Conservation (phyloP, 2,329 filamentous ascomycete genomes). For the Emmonsiellopsis sp. region DNA sequence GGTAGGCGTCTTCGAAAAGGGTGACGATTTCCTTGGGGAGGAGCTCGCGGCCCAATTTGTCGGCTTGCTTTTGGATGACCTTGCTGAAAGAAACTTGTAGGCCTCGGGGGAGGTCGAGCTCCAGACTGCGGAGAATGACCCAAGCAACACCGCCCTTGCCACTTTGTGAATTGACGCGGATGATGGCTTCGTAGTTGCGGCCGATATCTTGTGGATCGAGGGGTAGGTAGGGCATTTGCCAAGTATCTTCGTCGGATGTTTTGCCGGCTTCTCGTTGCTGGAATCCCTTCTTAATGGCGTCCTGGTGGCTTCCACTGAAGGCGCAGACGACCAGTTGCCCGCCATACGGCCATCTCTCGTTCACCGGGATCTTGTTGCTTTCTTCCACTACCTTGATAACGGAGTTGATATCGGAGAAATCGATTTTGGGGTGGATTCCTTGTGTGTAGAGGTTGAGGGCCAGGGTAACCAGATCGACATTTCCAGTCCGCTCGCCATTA, state of each 20-base stretch:
- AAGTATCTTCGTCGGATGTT: constrained; percentile 55
- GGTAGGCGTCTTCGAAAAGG: constrained; percentile 85
- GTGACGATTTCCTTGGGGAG: constrained; percentile 72
- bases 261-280: constrained; percentile 56
- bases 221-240: constrained; percentile 86
- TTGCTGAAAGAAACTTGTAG: constrained; percentile 86
- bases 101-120: constrained; percentile 85
- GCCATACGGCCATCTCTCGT: constrained; percentile 81
- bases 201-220: constrained; percentile 90
- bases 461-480: constrained; percentile 88
- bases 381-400: constrained; percentile 86
- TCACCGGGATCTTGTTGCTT: constrained; percentile 90
- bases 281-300: constrained; percentile 86
- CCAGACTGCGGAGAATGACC: constrained; percentile 81
- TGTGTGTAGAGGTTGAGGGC: constrained; percentile 93
- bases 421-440: constrained; percentile 72
- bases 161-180: constrained; percentile 92
- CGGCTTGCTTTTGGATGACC: constrained; percentile 74
- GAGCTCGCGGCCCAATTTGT: constrained; percentile 74
- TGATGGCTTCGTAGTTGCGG: constrained; percentile 94
- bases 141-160: constrained; percentile 92
- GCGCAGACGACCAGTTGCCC: constrained; percentile 87
- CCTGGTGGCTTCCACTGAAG: constrained; percentile 87
- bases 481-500: constrained; percentile 91
- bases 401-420: constrained; percentile 80